Conservation (phyloP, 495 filamentous ascomycete genomes). For the Aspergillus conjunctus region DNA sequence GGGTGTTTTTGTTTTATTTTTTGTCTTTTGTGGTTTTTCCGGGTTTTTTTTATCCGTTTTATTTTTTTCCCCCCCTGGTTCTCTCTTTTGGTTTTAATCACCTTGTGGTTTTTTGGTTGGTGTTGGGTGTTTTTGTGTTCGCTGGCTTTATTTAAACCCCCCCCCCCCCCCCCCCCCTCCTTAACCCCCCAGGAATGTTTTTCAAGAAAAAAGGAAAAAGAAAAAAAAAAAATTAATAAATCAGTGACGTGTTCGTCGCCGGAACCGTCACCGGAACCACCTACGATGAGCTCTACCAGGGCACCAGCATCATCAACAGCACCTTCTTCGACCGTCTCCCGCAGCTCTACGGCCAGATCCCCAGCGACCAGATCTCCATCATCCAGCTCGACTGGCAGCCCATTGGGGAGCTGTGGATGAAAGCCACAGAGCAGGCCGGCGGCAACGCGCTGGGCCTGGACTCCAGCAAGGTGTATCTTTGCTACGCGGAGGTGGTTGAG, state of each 20-base stretch:
- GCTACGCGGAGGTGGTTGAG: conserved; percentile 44
- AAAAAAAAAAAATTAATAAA: too few relatives aligned
- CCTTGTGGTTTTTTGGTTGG: too few relatives aligned
- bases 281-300: conserved; percentile 31
- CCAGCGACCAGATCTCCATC: conserved; percentile 35
- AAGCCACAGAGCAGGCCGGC: conserved; percentile 33
- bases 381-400: conserved; percentile 50
- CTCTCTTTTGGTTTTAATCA: too few relatives aligned
- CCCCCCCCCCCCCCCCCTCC: too few relatives aligned
- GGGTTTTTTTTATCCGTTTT: too few relatives aligned
- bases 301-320: conserved; percentile 41
- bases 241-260: conserved; percentile 43
- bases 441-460: conserved; percentile 50
- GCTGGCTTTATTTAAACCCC: too few relatives aligned
- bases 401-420: conserved; percentile 44
- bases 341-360: conserved; percentile 33
- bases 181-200: too few relatives aligned
- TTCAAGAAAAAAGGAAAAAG: neutral
- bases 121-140: too few relatives aligned
- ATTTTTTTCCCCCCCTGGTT: too few relatives aligned
- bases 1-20: too few relatives aligned
- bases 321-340: conserved; percentile 41
- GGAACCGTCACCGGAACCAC: conserved; percentile 38
- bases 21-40: too few relatives aligned
- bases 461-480: conserved; percentile 36